Evolutionary conservation across 306 rosid genomes (phyloP).

Genomic region (Begonia peltatifolia): DNA sequence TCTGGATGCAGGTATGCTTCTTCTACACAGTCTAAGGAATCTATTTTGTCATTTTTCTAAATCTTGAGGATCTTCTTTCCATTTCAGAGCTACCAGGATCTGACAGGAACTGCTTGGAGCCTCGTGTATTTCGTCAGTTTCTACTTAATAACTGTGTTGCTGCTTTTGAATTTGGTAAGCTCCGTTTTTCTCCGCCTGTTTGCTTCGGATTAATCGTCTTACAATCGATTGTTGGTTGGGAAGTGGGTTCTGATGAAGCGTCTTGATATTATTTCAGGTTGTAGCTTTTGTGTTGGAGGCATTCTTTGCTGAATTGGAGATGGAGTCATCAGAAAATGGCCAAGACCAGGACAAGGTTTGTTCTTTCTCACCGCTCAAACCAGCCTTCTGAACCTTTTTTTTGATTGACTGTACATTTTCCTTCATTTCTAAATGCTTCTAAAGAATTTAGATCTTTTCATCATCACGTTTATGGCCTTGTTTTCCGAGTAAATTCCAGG

Average conservation of each 20-base stretch:
- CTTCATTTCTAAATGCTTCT: too few species aligned
- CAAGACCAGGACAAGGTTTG: constrained; percentile 46
- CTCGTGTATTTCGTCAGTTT: constrained; percentile 63
- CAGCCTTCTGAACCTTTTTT: neutral
- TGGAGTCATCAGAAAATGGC: constrained; percentile 38
- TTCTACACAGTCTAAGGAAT: constrained; percentile 2
- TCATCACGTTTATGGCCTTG: too few species aligned
- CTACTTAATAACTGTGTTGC: constrained; percentile 69
- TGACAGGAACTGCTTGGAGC: constrained; percentile 74
- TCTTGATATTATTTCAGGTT: constrained; percentile 32
- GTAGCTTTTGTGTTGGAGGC: constrained; percentile 99
- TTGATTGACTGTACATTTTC: neutral
- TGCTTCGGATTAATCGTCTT: too few species aligned
- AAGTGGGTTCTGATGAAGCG: too few species aligned
- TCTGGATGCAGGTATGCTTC: constrained; percentile 62
- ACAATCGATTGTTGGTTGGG: too few species aligned
- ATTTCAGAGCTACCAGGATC: constrained; percentile 74
- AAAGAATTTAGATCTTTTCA: too few species aligned
- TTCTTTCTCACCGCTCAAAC: neutral
- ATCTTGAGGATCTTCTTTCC: constrained; percentile 4
- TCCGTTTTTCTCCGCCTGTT: constrained; percentile 3
- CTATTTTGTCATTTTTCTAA: neutral
- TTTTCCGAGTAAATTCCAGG: constrained; percentile 22
- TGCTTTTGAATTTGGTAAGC: constrained; percentile 83
- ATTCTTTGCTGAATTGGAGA: constrained; percentile 92